These are phyloP conservation scores for Podaxis carcinomalis DNA, from an alignment of 768 basidiomycete species.

Conservation along the genomic window DNA sequence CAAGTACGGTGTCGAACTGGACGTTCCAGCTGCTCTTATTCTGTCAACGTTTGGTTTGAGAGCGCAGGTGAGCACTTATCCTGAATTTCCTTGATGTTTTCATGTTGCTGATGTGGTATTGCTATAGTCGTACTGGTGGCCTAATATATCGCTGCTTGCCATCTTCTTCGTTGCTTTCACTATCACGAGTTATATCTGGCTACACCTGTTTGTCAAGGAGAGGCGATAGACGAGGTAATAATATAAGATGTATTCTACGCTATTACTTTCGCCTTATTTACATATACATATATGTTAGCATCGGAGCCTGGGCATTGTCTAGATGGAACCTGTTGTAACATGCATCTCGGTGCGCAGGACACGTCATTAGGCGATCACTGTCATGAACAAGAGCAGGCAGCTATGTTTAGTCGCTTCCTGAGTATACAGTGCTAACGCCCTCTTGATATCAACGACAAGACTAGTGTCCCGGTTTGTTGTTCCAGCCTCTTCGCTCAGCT, in stretches of 20 bases:
- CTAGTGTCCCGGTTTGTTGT: too few relatives aligned
- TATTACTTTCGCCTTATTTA: background rate
- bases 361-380: too few relatives aligned
- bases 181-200: constrained; percentile 65
- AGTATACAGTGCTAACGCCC: too few relatives aligned
- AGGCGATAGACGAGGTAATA: constrained; percentile 33
- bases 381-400: too few relatives aligned
- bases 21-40: constrained; percentile 94
- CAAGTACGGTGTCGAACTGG: constrained; percentile 95
- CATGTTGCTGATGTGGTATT: constrained; percentile 4
- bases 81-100: constrained; percentile 14
- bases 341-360: too few relatives aligned
- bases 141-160: constrained; percentile 80
- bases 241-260: background rate
- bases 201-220: constrained; percentile 91
- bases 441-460: too few relatives aligned
- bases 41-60: constrained; percentile 90
- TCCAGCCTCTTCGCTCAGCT: too few relatives aligned
- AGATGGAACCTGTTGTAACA: too few relatives aligned
- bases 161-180: constrained; percentile 87
- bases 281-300: background rate
- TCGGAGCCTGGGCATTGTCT: too few relatives aligned
- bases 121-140: constrained; percentile 92
- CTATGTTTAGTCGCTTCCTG: too few relatives aligned
- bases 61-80: constrained; percentile 53